A percentile compares a stretch with the other conserved stretches of the same genome.
Conservation (phyloP, 2,329 filamentous ascomycete genomes). For the Aspergillus unguis region DNA sequence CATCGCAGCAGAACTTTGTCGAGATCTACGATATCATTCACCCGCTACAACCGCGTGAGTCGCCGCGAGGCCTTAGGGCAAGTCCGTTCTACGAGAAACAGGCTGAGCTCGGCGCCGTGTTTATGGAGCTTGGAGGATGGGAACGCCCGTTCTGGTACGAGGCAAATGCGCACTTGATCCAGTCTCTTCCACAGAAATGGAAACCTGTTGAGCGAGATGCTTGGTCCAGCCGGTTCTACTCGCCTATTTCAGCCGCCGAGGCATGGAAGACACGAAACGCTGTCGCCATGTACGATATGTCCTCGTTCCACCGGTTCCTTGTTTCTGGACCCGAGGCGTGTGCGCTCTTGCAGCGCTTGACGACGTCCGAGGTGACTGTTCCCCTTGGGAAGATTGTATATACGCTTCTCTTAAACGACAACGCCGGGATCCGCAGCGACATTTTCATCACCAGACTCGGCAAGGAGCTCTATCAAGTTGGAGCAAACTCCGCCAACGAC, state of each 20-base stretch:
- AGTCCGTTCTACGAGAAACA: constrained; percentile 59
- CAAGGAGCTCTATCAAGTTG: constrained; percentile 49
- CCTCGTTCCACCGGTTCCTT: constrained; percentile 57
- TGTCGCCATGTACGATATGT: constrained; percentile 63
- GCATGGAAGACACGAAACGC: constrained; percentile 64
- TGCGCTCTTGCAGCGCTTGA: constrained; percentile 53
- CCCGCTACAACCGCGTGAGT: constrained; percentile 56
- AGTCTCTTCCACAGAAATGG: constrained; percentile 54
- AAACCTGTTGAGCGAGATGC: constrained; percentile 54
- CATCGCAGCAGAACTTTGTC: constrained; percentile 59
- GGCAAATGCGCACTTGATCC: constrained; percentile 52
- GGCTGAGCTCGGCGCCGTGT: constrained; percentile 50
- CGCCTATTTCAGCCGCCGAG: constrained; percentile 57
- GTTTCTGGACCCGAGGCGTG: constrained; percentile 57
- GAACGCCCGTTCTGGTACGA: constrained; percentile 64
- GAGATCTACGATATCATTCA: constrained; percentile 65
- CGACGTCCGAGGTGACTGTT: constrained; percentile 37
- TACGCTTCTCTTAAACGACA: constrained; percentile 53
- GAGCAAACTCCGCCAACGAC: constrained; percentile 56
- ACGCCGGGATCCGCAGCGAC: constrained; percentile 56
- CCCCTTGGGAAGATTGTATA: constrained; percentile 53
- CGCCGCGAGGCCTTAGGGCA: constrained; percentile 56
- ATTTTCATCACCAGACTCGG: constrained; percentile 55
- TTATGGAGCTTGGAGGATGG: constrained; percentile 60
- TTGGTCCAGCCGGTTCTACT: constrained; percentile 58